Base-by-base conservation (phyloP, 1,284 basidiomycete genomes). In the Golubevia pallescens region DNA sequence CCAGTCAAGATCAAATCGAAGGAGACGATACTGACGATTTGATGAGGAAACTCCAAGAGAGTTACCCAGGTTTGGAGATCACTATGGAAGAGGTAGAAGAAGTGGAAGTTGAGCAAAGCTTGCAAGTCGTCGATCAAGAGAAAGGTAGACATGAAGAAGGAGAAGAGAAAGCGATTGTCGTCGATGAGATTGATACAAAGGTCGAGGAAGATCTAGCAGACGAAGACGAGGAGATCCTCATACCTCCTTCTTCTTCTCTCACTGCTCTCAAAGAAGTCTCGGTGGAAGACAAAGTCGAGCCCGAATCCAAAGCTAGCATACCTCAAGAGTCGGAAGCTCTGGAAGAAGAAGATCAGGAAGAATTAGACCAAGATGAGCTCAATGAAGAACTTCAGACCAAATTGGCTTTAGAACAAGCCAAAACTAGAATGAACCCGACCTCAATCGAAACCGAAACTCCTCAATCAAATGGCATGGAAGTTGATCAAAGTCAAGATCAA, bases 41-140 rank as follows among this genome's bases (percentile, higher is more conserved):
- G 34, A 38, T 38, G 34, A 38, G 34, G 34, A 38, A 38, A 10
- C 3, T 38, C 5, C 34, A 38, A 38, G 34, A 38, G 10, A 10
- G 5, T 38, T 38, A 38, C 10, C 34, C 34, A 5, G 34, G 34
- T 5, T 38, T 38, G 34, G 34, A 38, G 34, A 38, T 38, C 34
- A 38, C 34, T 38, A 38, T 38, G 0, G 34, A 63, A 2, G 61
- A 58, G n/a, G 57, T 42, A 2, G 52, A 34, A 5, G 63, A 69
- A 10, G 70, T 74, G 56, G 67, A 74, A 21, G 64, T 80, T 28
- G 62, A 69, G 75, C 0, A 62, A 58, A 16, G 76, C 71, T 2
- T 75, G 71, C 61, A 75, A 10, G 74, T 55, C 0, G 64, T 67
- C 0, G 65, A 69, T 42, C 70, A 75, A 51, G 62, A 34, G 57